Evolutionary conservation across 345 rosid species (phyloP), one percentile per base, ranked within the genome.

Genomic region (Murraya paniculata): DNA sequence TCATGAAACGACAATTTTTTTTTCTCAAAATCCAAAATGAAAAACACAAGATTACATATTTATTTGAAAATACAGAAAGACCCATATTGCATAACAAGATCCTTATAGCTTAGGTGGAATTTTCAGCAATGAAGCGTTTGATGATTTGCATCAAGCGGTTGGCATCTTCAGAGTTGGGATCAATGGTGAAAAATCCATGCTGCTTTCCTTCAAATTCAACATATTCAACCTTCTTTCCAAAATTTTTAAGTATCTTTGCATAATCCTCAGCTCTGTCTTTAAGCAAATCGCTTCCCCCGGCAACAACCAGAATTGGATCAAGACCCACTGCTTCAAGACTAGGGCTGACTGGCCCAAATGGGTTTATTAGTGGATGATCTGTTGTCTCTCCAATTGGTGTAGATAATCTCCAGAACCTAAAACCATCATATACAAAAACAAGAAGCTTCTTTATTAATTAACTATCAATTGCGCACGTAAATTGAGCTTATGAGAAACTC

Each of bases 401-500:
- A 0, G 90, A 91, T 6, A 89, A 41, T 67, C 94, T 87, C 94
- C 92, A 91, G 60, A 82, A 89, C 89, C 91, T 88, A 66, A 1
- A 22, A 72, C 65, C 9, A 41, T 33, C 31, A 27, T 27, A 5
- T 0, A 53, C 57, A 16, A 53, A 53, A 18, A 1, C 22, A 18
- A 53, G 0, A 18, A 18, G 57, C 57, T 18, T 5, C n/a, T 36
- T 36, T 38, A 38, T 38, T 38, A 39, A 39, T 39, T 0, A 39
- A 39, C 45, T 39, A 39, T 39, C 45, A 39, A 39, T 39, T 9
- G 1, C 41, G 7, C 2, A 38, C 41, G 50, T 11, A 41, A 41
- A 11, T 41, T 41, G 50, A 41, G 50, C 50, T 10, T 11, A 31
- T 31, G 33, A 31, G 33, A 3, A 31, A 31, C 33, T 31, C 33